Conservation (phyloP, 306 rosid genomes). For the Astragalus glycyphyllos region DNA sequence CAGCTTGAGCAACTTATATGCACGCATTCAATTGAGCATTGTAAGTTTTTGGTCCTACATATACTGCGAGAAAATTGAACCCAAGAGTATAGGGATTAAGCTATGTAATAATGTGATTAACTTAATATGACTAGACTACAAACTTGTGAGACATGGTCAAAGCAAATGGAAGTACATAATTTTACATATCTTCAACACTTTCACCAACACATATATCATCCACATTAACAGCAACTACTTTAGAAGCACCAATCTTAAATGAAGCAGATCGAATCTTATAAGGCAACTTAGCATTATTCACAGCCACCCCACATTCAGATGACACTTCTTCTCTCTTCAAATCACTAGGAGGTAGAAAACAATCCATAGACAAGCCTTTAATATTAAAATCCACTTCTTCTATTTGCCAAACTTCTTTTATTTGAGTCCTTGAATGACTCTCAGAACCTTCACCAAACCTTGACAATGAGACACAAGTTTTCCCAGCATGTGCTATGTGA, state of each 20-base stretch:
- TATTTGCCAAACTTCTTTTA: constrained; percentile 83
- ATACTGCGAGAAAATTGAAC: too few species aligned
- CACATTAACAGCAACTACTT: constrained; percentile 68
- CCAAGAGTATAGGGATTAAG: too few species aligned
- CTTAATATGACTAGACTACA: constrained; percentile 17
- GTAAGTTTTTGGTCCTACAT: too few species aligned
- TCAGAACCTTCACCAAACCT: constrained; percentile 71
- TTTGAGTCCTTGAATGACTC: constrained; percentile 66
- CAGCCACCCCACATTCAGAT: constrained; percentile 3
- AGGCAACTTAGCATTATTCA: constrained; percentile 47
- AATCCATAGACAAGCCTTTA: constrained; percentile 78
- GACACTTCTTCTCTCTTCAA: constrained; percentile 57
- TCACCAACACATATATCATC: constrained; percentile 54
- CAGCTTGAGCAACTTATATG: too few species aligned
- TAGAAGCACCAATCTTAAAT: constrained; percentile 59
- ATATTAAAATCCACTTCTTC: constrained; percentile 96
- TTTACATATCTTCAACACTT: constrained; percentile 45
- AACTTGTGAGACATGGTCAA: constrained; percentile 18
- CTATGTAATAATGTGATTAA: too few species aligned
- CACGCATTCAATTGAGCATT: too few species aligned
- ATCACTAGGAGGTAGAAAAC: constrained; percentile 86
- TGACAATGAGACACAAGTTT: constrained; percentile 64
- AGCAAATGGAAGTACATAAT: constrained; percentile 29
- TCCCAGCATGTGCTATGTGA: constrained; percentile 78
- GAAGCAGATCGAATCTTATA: constrained; percentile 60